Evolutionary conservation across 2,329 filamentous ascomycete species (phyloP), one percentile per base, ranked within the genome.

Genomic region (Phialophora tarda): DNA sequence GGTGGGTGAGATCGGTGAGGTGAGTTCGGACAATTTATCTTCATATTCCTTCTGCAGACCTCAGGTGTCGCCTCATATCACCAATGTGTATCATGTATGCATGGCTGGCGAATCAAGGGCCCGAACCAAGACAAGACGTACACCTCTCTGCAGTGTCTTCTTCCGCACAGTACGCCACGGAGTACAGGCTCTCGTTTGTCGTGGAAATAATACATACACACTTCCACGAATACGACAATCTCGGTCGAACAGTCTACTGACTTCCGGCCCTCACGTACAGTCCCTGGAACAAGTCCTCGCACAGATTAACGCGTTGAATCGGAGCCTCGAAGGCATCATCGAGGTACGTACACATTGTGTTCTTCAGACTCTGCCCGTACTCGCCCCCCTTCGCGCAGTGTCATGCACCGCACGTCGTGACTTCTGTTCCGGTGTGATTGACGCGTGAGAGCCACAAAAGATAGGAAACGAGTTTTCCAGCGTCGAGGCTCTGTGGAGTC

Each of bases 401-500:
- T 41, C 38, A 8, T 44, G 38, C 10, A 32, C 38, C 51, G 38
- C 10, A 32, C 38, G 41, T 50, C 17, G n/a, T 54, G 24, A 8
- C n/a, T 23, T 38, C 53, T 7, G 1, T 26, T n/a, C 44, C 6
- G 4, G 38, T 44, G 5, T 44, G 38, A 8, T 48, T 38, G 44
- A 60, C 41, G 21, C 6, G n/a, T 34, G 14, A 17, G 23, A n/a
- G 21, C 1, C 7, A 21, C 23, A 51, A 51, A 62, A 92, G 89
- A 89, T 99, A 60, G 95, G 95, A 44, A 97, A 97, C 79, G 95
- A 99, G 75, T 97, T 99, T 80, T 89, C 91, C n/a, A 93, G 92
- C 3, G 95, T 99, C 51, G 95, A 99, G 78, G 93, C 92, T 32
- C 85, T 99, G 17, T 99, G 95, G 95, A 96, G 91, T 47, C 92